Conservation (phyloP, 1,139 yeast genomes). For the Nakaseomyces nivariensis region DNA sequence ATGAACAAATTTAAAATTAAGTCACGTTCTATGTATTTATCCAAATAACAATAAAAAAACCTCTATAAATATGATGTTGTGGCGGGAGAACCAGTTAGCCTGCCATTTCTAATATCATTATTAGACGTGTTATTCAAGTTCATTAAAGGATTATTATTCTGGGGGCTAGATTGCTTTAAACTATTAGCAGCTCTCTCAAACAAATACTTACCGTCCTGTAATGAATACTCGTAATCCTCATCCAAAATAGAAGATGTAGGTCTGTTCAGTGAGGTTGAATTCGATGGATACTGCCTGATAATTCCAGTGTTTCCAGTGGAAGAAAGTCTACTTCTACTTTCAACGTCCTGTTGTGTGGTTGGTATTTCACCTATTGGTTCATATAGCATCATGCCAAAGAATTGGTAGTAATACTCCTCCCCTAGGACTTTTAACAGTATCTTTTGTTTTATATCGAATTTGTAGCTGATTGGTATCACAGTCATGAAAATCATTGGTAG, state of each 20-base stretch:
- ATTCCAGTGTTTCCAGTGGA: constrained; percentile 5
- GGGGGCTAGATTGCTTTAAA: constrained; percentile 6
- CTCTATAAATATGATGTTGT: constrained; percentile 1
- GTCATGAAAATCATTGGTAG: constrained; percentile 24
- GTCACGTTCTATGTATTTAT: too few relatives aligned
- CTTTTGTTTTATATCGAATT: constrained; percentile 23
- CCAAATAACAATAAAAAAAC: neutral
- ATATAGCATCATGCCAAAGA: constrained; percentile 27
- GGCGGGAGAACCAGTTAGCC: neutral
- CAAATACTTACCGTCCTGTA: constrained; percentile 28
- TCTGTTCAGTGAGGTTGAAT: neutral
- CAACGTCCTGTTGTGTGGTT: constrained; percentile 7
- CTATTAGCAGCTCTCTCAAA: constrained; percentile 27
- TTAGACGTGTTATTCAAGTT: neutral
- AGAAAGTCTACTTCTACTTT: constrained; percentile 2
- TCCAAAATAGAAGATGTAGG: constrained; percentile 14
- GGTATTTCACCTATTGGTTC: constrained; percentile 12
- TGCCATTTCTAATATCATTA: neutral
- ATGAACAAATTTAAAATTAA: too few relatives aligned
- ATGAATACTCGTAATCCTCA: constrained; percentile 27
- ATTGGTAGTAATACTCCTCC: constrained; percentile 27
- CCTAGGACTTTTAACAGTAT: constrained; percentile 23
- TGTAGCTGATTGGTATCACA: constrained; percentile 20
- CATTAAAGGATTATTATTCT: constrained; percentile 1
- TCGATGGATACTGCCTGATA: neutral